phyloP scores from a whole-genome alignment of 805 yeast species.

The Candida michaelii region DNA sequence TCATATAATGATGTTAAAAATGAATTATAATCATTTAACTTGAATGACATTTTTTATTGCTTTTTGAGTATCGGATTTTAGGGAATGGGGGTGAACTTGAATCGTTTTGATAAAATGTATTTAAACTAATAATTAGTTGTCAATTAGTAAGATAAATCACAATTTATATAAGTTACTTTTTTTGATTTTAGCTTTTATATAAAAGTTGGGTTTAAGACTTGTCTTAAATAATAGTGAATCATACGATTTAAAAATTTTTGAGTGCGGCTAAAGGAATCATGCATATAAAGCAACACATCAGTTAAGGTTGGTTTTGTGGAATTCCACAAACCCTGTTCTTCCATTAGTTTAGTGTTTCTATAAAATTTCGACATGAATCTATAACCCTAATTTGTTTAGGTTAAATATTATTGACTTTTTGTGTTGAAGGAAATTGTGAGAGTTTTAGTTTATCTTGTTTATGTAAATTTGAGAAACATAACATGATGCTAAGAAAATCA shows the following conservation, averaged over 20 bases:
- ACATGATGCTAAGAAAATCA: background rate
- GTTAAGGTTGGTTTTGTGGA: background rate
- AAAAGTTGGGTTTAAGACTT: background rate
- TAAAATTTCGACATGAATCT: background rate
- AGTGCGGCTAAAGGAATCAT: slow-evolving; percentile 2
- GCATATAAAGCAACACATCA: background rate
- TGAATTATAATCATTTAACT: slow-evolving; percentile 29
- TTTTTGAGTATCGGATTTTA: background rate
- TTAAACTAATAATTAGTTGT: background rate
- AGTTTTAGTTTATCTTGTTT: background rate
- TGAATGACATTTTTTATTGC: slow-evolving; percentile 24
- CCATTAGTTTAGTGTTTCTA: background rate
- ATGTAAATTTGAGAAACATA: background rate
- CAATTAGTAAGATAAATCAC: background rate
- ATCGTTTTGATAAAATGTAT: background rate
- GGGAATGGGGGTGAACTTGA: background rate
- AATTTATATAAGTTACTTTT: background rate
- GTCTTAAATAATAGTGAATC: slow-evolving; percentile 4
- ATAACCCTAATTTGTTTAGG: too few species aligned
- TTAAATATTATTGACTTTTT: too few species aligned
- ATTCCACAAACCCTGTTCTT: background rate
- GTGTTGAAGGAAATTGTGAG: background rate
- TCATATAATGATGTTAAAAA: slow-evolving; percentile 27
- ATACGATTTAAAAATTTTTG: slow-evolving; percentile 3
- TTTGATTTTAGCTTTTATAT: background rate